A percentile compares a stretch with the other conserved stretches of the same genome.
Evolutionary conservation across 2,329 filamentous ascomycete genomes (phyloP).

Genomic region (Pestalotiopsis sp.): DNA sequence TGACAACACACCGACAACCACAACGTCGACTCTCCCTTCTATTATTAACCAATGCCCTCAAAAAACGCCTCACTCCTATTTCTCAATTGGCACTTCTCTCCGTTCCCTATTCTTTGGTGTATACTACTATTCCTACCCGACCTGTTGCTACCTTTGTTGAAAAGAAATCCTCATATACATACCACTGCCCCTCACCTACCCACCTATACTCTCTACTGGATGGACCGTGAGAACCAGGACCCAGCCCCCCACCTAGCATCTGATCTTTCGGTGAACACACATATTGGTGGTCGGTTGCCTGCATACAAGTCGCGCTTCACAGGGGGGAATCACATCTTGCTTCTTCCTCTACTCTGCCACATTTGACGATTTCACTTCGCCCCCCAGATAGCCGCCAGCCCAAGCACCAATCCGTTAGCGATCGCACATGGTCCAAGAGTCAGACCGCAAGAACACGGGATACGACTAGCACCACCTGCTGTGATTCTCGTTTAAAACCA

Average conservation of each 20-base stretch:
- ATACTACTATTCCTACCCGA: conserved; percentile 12
- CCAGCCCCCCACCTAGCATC: conserved; percentile 22
- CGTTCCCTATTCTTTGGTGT: background rate
- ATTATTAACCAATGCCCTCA: conserved; percentile 22
- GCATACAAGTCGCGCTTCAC: conserved; percentile 19
- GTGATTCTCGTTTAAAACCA: conserved; percentile 7
- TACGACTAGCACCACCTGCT: background rate
- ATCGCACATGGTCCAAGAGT: background rate
- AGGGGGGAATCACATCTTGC: conserved; percentile 9
- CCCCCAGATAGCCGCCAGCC: conserved; percentile 6
- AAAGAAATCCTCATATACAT: background rate
- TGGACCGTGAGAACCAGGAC: background rate
- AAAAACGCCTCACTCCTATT: conserved; percentile 22
- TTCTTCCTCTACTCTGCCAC: conserved; percentile 6
- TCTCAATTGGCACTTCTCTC: conserved; percentile 6
- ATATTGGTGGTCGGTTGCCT: conserved; percentile 24
- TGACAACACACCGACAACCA: conserved; percentile 17
- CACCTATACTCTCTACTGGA: background rate
- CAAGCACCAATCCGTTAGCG: background rate
- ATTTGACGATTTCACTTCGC: background rate
- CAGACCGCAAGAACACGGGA: background rate
- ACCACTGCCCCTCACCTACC: background rate
- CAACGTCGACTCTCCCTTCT: conserved; percentile 19
- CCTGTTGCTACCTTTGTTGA: background rate
- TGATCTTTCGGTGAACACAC: conserved; percentile 22